Base-by-base conservation (phyloP, 192 early-diverging fungal species). In the Entomortierella chlamydospora region DNA sequence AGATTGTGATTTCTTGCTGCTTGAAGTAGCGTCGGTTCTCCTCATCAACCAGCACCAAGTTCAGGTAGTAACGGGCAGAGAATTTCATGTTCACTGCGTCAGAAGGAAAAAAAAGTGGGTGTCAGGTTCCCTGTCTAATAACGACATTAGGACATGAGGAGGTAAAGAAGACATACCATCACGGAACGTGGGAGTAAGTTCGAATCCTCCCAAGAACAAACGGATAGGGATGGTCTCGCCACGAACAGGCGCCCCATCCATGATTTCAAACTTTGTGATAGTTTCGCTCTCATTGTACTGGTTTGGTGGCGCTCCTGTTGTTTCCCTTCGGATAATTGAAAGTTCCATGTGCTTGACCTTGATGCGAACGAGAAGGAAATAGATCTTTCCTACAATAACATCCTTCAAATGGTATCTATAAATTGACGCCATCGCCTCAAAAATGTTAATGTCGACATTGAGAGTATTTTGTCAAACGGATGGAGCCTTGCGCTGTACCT, bases 271-370 rank as follows among this genome's bases (percentile, higher is more conserved):
- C 82, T 96, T 98, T 49, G 97, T 99, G 47, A 99, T 93, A 0
- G 96, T 98, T 83, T 99, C 98, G 83, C 93, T 95, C 85, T 99
- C 98, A 81, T 98, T 99, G 85, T 97, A 97, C 76, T 98, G 94
- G 74, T 98, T 99, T 25, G 95, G 96, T 54, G 95, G 95, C 42
- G 95, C 92, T 18, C 97, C 98, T 7, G 97, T 98, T 2, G 97
- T 96, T 83, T 99, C 98, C 22, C 98, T 88, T 17, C 97, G 91
- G 61, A 99, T 98, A 62, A 99, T 99, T 30, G 95, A 96, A 53
- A 99, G 88, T 72, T 99, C 98, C 98, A 99, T 99, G 73, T 98
- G 92, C 82, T 98, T 98, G 83, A 99, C 97, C 83, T 99, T 99
- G 83, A 99, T 99, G 50, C 98, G 95, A 11, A 99, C 98, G 45